phyloP scores from a whole-genome alignment of 1,284 basidiomycete genomes.

The Coriolopsis trogii region DNA sequence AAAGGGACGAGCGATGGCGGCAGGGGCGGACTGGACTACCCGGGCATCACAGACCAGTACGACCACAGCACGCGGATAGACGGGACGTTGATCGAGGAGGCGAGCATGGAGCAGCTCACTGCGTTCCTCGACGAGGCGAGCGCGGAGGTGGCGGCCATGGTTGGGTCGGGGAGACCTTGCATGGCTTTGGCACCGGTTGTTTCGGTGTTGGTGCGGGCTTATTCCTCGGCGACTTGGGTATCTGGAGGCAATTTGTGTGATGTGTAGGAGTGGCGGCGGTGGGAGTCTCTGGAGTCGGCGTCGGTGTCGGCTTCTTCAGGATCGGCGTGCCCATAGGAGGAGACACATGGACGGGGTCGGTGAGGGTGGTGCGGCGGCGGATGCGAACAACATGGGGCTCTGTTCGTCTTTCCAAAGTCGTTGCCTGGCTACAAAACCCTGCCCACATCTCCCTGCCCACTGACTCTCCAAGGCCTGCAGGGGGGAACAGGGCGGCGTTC shows the following conservation, averaged over 20 bases:
- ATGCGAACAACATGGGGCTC: too few species aligned
- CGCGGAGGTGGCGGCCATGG: too few species aligned
- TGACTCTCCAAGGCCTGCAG: slow-evolving; percentile 90
- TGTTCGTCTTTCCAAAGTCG: slow-evolving; percentile 53
- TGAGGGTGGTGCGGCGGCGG: too few species aligned
- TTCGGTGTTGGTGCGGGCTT: slow-evolving; percentile 46
- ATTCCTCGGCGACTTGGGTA: slow-evolving; percentile 40
- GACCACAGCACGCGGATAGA: slow-evolving; percentile 34
- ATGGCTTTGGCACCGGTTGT: slow-evolving; percentile 33
- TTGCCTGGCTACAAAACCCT: slow-evolving; percentile 70
- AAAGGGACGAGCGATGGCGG: too few species aligned
- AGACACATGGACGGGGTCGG: too few species aligned
- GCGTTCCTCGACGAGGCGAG: slow-evolving; percentile 48
- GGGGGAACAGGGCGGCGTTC: slow-evolving; percentile 81
- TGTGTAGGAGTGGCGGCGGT: slow-evolving; percentile 39
- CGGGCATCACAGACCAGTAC: slow-evolving; percentile 39
- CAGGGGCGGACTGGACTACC: slow-evolving; percentile 26
- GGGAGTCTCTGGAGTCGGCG: slow-evolving; percentile 12
- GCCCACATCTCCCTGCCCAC: slow-evolving; percentile 94
- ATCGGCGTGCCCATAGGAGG: slow-evolving; percentile 14
- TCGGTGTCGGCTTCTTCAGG: slow-evolving; percentile 21
- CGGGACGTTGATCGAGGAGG: slow-evolving; percentile 31
- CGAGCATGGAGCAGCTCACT: slow-evolving; percentile 43
- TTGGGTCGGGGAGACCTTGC: slow-evolving; percentile 37
- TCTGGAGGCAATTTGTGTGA: slow-evolving; percentile 47